phyloP scores from a whole-genome alignment of 805 yeast genomes.

The Suhomyces kilbournensis region DNA sequence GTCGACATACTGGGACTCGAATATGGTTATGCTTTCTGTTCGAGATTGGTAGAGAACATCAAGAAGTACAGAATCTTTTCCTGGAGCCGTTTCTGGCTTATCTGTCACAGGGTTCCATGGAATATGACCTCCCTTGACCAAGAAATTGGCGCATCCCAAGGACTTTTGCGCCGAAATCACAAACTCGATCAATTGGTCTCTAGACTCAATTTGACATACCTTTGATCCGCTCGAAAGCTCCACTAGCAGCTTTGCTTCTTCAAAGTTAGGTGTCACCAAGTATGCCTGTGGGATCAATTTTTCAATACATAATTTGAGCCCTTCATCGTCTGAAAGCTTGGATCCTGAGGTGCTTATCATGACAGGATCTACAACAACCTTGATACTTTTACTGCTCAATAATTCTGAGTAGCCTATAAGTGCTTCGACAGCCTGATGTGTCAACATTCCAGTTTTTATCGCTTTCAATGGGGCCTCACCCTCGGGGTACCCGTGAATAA shows the following conservation, averaged over 20 bases:
- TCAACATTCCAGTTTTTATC: slow-evolving; percentile 79
- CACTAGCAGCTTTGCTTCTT: slow-evolving; percentile 55
- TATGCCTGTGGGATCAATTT: slow-evolving; percentile 51
- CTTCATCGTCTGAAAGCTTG: slow-evolving; percentile 47
- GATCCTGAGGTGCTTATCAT: slow-evolving; percentile 80
- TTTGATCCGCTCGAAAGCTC: slow-evolving; percentile 22
- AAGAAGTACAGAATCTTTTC: slow-evolving; percentile 21
- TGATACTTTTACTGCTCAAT: slow-evolving; percentile 23
- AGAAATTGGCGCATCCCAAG: slow-evolving; percentile 48
- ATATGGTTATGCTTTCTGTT: slow-evolving; percentile 36
- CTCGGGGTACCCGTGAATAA: slow-evolving; percentile 32
- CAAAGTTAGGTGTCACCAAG: slow-evolving; percentile 71
- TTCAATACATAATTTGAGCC: slow-evolving; percentile 42
- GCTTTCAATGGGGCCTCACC: slow-evolving; percentile 45
- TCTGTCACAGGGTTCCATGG: slow-evolving; percentile 35
- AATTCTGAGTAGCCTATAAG: slow-evolving; percentile 36
- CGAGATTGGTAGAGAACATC: slow-evolving; percentile 54
- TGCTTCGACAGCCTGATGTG: slow-evolving; percentile 50
- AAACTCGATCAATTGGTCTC: slow-evolving; percentile 35
- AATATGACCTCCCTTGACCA: slow-evolving; percentile 80
- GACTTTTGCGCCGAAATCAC: slow-evolving; percentile 21
- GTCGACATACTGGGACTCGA: slow-evolving; percentile 43
- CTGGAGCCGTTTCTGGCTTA: slow-evolving; percentile 7
- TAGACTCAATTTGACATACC: slow-evolving; percentile 13
- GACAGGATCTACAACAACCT: slow-evolving; percentile 76